Evolutionary conservation across 1,284 basidiomycete species (phyloP), one percentile per base, ranked within the genome.

Genomic region (Cryptococcus sp.): DNA sequence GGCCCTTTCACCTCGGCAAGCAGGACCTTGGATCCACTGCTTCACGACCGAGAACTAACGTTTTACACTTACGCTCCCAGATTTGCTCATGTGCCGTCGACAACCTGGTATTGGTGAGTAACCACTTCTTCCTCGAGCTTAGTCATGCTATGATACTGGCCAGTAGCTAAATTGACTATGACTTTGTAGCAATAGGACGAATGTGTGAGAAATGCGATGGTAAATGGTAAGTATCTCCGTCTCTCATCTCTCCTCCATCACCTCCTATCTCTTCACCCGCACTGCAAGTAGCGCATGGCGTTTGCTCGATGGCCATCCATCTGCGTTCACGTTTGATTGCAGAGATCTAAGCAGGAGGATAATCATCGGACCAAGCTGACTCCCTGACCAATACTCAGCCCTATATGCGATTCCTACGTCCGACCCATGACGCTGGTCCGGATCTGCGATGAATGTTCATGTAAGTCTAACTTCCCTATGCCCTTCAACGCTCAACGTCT

Each of bases 381-480:
- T 35, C 30, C 30, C 2, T 2, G 30, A 35, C 30, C 30, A 13
- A 45, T 10, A 11, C 25, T 7, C 20, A 97, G 95, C 78, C 96
- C 96, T 11, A 91, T 99, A 57, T 99, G 96, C 81, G 96, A 99
- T 81, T 99, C 95, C 27, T 98, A 98, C 80, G 96, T 99, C 60
- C 87, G 96, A 67, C 96, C 96, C 61, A 93, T 96, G 81, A 97
- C 95, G 17, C 84, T 99, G 58, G 96, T 99, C 57, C 87, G 93
- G 70, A 96, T 98, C 71, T 99, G 96, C 78, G 96, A 99, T 77
- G 95, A 99, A 81, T 99, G 96, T 81, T 98, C 98, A 78, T 99
- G 76, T 77, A 46, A 67, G 75, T 75, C 3, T 23, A 15, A 3
- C 20, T 42, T 19, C 79, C 59, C 19, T 15, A 13, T 25, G 46